These are phyloP conservation scores for Xerocomus spinulosus DNA, from an alignment of 768 basidiomycete genomes.

Conservation along the genomic window DNA sequence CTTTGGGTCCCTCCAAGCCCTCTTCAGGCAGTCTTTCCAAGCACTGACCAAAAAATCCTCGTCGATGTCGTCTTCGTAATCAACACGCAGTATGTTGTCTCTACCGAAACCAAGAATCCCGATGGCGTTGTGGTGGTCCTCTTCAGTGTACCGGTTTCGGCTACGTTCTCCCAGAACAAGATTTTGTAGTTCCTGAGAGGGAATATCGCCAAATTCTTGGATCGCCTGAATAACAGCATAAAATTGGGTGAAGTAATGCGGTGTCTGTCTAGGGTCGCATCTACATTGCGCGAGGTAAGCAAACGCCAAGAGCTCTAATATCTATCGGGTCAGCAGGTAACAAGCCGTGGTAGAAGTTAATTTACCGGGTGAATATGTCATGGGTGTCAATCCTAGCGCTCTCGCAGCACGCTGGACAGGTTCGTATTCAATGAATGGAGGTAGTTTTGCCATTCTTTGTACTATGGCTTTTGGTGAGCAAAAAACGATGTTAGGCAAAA, in stretches of 20 bases:
- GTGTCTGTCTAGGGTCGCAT: slow-evolving; percentile 65
- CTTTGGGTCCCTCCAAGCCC: slow-evolving; percentile 47
- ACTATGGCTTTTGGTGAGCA: slow-evolving; percentile 36
- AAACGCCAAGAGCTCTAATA: slow-evolving; percentile 65
- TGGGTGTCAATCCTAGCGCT: slow-evolving; percentile 61
- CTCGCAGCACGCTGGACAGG: slow-evolving; percentile 39
- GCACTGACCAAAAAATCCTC: slow-evolving; percentile 68
- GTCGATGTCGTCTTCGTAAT: slow-evolving; percentile 65
- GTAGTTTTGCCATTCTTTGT: slow-evolving; percentile 47
- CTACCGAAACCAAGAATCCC: slow-evolving; percentile 61
- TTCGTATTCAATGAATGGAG: slow-evolving; percentile 37
- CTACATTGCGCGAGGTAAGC: slow-evolving; percentile 79
- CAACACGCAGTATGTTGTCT: slow-evolving; percentile 54
- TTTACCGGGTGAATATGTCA: slow-evolving; percentile 61
- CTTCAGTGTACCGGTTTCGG: slow-evolving; percentile 57
- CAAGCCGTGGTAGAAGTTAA: neutral
- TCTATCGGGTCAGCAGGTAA: slow-evolving; percentile 3
- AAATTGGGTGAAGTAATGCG: slow-evolving; percentile 60
- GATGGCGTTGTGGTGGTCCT: slow-evolving; percentile 49
- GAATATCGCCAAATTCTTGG: slow-evolving; percentile 45
- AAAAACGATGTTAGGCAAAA: neutral
- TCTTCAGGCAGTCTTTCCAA: slow-evolving; percentile 55
- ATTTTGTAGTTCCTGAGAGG: slow-evolving; percentile 46
- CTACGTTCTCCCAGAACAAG: slow-evolving; percentile 58
- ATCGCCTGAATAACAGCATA: slow-evolving; percentile 48